These are phyloP conservation scores for Leersia perrieri DNA, from an alignment of 176 grass and related monocot genomes.

Conservation along the genomic window DNA sequence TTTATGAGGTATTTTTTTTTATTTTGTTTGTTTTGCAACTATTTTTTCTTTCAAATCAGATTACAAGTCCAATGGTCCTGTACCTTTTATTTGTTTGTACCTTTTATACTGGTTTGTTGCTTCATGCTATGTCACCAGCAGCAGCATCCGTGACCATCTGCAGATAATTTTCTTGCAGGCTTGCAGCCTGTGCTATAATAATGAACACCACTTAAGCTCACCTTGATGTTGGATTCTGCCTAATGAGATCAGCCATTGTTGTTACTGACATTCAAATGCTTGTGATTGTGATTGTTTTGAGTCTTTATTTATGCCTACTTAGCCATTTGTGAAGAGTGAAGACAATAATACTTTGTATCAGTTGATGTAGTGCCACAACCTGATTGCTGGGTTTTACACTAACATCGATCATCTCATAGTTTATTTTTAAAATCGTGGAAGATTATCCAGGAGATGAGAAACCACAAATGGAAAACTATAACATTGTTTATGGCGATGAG, in stretches of 20 bases:
- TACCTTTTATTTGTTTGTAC: background rate
- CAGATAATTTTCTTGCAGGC: background rate
- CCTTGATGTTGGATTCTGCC: background rate
- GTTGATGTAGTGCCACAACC: background rate
- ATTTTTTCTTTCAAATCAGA: background rate
- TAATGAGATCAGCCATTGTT: background rate
- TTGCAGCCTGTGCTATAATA: background rate
- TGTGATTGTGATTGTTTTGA: background rate
- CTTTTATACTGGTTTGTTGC: background rate
- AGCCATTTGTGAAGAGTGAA: background rate
- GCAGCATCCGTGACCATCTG: background rate
- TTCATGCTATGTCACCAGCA: background rate
- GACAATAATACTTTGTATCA: background rate
- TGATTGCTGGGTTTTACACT: constrained; percentile 6
- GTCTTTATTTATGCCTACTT: background rate
- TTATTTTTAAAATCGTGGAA: constrained; percentile 98
- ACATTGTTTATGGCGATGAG: constrained; percentile 82
- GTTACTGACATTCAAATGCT: background rate
- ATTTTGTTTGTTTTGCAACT: background rate
- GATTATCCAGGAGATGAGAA: constrained; percentile 81
- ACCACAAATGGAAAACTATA: constrained; percentile 71
- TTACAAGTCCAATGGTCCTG: background rate
- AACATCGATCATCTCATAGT: constrained; percentile 43
- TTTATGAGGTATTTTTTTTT: constrained; percentile 77
- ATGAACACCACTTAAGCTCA: background rate